Base-by-base conservation (phyloP, 352 stramenopile species). In the Globisporangium mamillatum region DNA sequence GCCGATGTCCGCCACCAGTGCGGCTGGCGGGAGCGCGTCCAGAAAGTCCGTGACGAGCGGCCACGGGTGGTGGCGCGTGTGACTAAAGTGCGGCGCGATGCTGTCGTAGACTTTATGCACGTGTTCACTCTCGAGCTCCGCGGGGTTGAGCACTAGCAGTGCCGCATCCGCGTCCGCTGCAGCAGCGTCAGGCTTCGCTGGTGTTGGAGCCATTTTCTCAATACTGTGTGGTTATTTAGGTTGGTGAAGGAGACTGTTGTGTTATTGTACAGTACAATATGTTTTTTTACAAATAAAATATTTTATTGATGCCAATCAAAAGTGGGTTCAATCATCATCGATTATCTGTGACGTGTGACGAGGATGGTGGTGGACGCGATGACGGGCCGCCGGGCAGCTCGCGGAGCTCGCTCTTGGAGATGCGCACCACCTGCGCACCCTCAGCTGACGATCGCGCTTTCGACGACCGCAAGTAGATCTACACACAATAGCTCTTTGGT, bases 21-120 rank as follows among this genome's bases (percentile, higher is more conserved):
- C 59, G n/a, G 76, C 84, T 22, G 52, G 38, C n/a, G 67, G 61
- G 53, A 92, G 78, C 29, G 72, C 59, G 0, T 68, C 34, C 4
- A 95, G 64, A 60, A 94, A 94, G n/a, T 71, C 53, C 3, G 73
- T 83, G 41, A 95, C 88, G 62, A 91, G 79, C 36, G 88, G 88
- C 88, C 88, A 94, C 66, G 84, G 86, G 48, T 88, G 76, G 60
- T 95, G 88, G 34, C 88, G 79, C n/a, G 86, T 94, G 66, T 92
- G 88, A 67, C 80, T 93, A 63, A 94, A 94, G 69, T 95, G 88
- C 55, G 81, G 79, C 46, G 88, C 88, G 65, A 95, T 95, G 65
- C 79, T 78, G 72, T 94, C 86, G 77, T 94, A 95, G 20, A 95
- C 85, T 25, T 90, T 89, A 69, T 94, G 88, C 54, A 95, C 86